Evolutionary conservation across 345 rosid genomes (phyloP), one percentile per base, ranked within the genome.

Genomic region (Balakata baccata): DNA sequence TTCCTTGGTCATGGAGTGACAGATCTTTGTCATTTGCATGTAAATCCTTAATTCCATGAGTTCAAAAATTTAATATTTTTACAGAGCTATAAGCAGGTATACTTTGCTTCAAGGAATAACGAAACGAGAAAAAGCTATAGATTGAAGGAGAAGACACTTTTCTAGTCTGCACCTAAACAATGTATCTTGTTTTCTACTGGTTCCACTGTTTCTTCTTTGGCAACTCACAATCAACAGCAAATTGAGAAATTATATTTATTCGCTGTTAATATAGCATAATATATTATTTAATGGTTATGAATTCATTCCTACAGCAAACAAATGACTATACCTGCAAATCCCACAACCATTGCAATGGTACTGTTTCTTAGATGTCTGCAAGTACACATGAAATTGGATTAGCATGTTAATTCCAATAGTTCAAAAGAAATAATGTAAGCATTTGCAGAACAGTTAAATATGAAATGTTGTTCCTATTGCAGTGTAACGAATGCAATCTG

Each of bases 331-430:
- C 98, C 98, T 92, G 96, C 98, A 94, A 58, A 94, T 94, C 71
- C 96, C 97, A 79, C 98, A 94, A 13, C 94, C 92, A 13, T 81
- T 82, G 61, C 98, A 94, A 77, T 94, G 97, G 79, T 86, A 94
- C 72, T 94, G 98, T 57, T 79, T 84, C 86, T 92, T 92, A 3
- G 92, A 84, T 11, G 83, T 83, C 98, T 94, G 90, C 77, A 81
- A 29, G 70, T 71, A 68, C 56, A 69, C 17, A 74, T 45, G 60
- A 73, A 23, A 52, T 66, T 43, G 67, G 50, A 41, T 47, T 46
- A 72, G 57, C 45, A 43, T 4, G n/a, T 62, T 20, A 11, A 75
- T 66, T 34, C 70, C 11, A 23, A 45, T 7, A 49, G 64, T 65
- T 66, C 11, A 20, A 46, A 23, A 46, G 39, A 22, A 62, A 29